A percentile compares a stretch with the other conserved stretches of the same genome.
These are phyloP conservation scores for Russula brevipes DNA, from an alignment of 768 basidiomycete genomes.

Conservation along the genomic window DNA sequence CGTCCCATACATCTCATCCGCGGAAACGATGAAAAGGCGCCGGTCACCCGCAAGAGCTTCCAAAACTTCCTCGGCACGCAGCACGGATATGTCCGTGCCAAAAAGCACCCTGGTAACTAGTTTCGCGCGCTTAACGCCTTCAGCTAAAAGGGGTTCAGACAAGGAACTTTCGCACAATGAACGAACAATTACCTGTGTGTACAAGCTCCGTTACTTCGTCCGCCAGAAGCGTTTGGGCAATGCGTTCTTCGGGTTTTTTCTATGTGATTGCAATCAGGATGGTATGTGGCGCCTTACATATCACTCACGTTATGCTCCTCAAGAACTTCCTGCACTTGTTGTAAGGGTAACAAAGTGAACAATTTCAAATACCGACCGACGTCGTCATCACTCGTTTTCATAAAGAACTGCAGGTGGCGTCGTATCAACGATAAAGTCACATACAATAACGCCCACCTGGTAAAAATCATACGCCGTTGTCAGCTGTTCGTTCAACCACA, in stretches of 20 bases:
- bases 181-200: slow-evolving; percentile 44
- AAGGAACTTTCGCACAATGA: not conserved
- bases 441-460: slow-evolving; percentile 50
- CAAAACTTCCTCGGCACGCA: slow-evolving; percentile 53
- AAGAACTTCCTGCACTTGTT: slow-evolving; percentile 16
- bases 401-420: slow-evolving; percentile 65
- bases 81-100: slow-evolving; percentile 33
- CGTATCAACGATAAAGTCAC: not conserved
- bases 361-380: slow-evolving; percentile 23
- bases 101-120: slow-evolving; percentile 45
- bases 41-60: slow-evolving; percentile 60
- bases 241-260: slow-evolving; percentile 37
- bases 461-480: slow-evolving; percentile 94
- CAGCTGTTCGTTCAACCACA: slow-evolving; percentile 76
- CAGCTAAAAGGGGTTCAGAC: slow-evolving; percentile 30
- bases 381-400: slow-evolving; percentile 43
- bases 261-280: slow-evolving; percentile 18
- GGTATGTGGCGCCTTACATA: not conserved
- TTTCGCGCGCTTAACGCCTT: slow-evolving; percentile 40
- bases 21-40: slow-evolving; percentile 47
- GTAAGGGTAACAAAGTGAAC: slow-evolving; percentile 23
- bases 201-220: slow-evolving; percentile 56
- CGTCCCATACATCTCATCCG: slow-evolving; percentile 47
- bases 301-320: slow-evolving; percentile 20
- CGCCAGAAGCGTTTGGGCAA: slow-evolving; percentile 50